Evolutionary conservation across 495 filamentous ascomycete species (phyloP).

Genomic region (Oidiodendron maius): DNA sequence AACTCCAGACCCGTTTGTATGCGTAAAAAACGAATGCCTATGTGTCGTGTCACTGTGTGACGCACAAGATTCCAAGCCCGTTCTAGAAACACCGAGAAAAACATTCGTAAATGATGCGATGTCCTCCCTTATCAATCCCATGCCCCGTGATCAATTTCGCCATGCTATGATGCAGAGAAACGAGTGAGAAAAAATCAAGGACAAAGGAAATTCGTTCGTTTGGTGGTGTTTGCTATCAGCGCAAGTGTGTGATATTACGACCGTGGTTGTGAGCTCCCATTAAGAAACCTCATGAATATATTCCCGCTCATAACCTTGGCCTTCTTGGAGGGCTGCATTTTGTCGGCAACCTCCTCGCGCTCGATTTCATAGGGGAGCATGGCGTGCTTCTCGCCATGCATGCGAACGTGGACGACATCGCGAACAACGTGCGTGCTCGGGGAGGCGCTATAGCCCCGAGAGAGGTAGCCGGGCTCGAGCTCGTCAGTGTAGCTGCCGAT

Average conservation of each 20-base stretch:
- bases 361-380: conserved; percentile 24
- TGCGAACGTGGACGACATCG: conserved; percentile 10
- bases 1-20: no score
- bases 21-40: no score
- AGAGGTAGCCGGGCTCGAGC: conserved; percentile 1
- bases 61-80: no score
- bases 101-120: no score
- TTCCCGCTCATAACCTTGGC: conserved; percentile 8
- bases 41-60: no score
- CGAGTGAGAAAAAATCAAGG: not conserved
- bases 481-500: conserved; percentile 18
- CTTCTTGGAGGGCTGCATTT: conserved; percentile 22
- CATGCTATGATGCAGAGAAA: not conserved
- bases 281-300: conserved; percentile 17
- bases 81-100: no score
- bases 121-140: not conserved
- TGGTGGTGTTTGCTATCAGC: not conserved
- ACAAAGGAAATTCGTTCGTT: not conserved
- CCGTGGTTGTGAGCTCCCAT: not conserved
- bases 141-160: not conserved
- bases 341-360: conserved; percentile 14
- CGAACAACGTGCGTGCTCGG: conserved; percentile 6
- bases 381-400: conserved; percentile 6
- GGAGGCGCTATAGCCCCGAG: not conserved
- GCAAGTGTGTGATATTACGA: not conserved